Evolutionary conservation across 108 stramenopile genomes (phyloP).

Genomic region (Discostella pseudostelligera): DNA sequence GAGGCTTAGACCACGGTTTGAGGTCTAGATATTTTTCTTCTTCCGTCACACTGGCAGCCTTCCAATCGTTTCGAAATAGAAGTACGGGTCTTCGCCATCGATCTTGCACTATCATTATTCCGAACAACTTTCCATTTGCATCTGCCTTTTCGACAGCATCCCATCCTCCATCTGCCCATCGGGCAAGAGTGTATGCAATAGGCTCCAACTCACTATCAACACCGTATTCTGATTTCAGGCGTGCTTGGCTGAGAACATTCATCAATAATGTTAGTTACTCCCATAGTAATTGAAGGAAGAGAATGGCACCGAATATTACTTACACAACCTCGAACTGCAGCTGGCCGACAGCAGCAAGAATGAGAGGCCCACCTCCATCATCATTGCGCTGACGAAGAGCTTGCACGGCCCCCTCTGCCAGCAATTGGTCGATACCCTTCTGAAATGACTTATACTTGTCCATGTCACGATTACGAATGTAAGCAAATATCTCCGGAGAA

Average conservation of each 20-base stretch:
- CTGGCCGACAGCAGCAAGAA: slow-evolving; percentile 94
- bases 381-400: slow-evolving; percentile 89
- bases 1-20: slow-evolving; percentile 74
- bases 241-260: slow-evolving; percentile 50
- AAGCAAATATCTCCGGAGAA: slow-evolving; percentile 91
- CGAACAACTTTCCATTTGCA: slow-evolving; percentile 87
- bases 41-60: slow-evolving; percentile 78
- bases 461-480: slow-evolving; percentile 90
- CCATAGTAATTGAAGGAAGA: background rate
- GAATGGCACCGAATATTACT: background rate
- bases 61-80: slow-evolving; percentile 95
- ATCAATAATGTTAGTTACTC: background rate
- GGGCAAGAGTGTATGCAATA: slow-evolving; percentile 83
- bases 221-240: slow-evolving; percentile 88
- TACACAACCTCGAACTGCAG: slow-evolving; percentile 93
- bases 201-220: slow-evolving; percentile 89
- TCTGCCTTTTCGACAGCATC: slow-evolving; percentile 92
- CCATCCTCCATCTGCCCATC: slow-evolving; percentile 94
- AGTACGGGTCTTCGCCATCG: slow-evolving; percentile 89
- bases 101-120: slow-evolving; percentile 91
- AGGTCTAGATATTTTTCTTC: slow-evolving; percentile 75
- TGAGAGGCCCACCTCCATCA: slow-evolving; percentile 89
- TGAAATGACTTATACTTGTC: slow-evolving; percentile 90
- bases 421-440: slow-evolving; percentile 89
- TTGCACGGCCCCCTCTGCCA: slow-evolving; percentile 96